These are phyloP conservation scores for Penicillium sp. DNA, from an alignment of 2,329 filamentous ascomycete species.

Conservation along the genomic window DNA sequence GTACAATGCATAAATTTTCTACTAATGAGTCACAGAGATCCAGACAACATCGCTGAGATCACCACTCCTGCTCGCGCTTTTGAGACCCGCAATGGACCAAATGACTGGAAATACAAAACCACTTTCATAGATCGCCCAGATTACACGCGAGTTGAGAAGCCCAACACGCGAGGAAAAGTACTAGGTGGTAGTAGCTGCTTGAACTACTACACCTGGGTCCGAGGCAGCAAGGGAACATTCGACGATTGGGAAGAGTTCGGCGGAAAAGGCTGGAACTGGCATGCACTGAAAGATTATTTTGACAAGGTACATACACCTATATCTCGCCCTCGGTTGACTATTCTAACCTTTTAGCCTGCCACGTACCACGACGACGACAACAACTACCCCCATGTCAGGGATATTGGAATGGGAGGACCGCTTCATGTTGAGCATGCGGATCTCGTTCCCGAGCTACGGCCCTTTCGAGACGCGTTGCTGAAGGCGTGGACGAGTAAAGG, in stretches of 20 bases:
- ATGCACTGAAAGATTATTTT: slow-evolving; percentile 48
- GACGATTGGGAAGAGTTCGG: slow-evolving; percentile 49
- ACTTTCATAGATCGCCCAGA: slow-evolving; percentile 60
- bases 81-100: slow-evolving; percentile 54
- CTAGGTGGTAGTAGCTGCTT: slow-evolving; percentile 59
- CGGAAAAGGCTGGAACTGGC: slow-evolving; percentile 56
- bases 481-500: slow-evolving; percentile 57
- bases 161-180: slow-evolving; percentile 60
- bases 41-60: slow-evolving; percentile 52
- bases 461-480: slow-evolving; percentile 44
- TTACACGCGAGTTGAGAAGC: slow-evolving; percentile 62
- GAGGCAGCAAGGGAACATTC: slow-evolving; percentile 57
- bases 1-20: neutral
- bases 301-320: slow-evolving; percentile 48
- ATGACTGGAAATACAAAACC: slow-evolving; percentile 63
- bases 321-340: slow-evolving; percentile 11
- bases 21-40: slow-evolving; percentile 33
- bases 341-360: slow-evolving; percentile 21
- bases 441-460: slow-evolving; percentile 52
- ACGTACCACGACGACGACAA: slow-evolving; percentile 58
- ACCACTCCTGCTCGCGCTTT: slow-evolving; percentile 58
- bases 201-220: slow-evolving; percentile 66
- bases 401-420: slow-evolving; percentile 54
- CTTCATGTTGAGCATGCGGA: slow-evolving; percentile 55
- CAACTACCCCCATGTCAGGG: slow-evolving; percentile 45